These are phyloP conservation scores for Aspergillus texensis DNA, from an alignment of 2,329 filamentous ascomycete species.

Conservation along the genomic window DNA sequence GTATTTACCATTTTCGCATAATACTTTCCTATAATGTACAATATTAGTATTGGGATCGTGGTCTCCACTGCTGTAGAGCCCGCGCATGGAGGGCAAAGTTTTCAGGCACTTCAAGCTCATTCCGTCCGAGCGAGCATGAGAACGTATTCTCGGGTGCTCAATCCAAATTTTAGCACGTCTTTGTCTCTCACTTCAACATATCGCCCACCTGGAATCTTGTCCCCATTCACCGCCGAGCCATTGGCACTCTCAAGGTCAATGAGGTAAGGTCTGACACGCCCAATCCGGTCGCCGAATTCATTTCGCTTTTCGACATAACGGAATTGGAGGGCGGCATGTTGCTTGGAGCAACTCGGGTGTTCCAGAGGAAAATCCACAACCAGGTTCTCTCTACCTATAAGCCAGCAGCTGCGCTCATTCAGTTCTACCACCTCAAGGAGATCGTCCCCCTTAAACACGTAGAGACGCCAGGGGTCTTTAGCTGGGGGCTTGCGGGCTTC, in stretches of 20 bases:
- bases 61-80: background rate
- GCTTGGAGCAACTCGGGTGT: constrained; percentile 91
- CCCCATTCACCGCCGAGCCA: constrained; percentile 80
- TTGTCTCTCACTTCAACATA: constrained; percentile 87
- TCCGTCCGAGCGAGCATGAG: constrained; percentile 70
- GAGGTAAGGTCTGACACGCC: constrained; percentile 80
- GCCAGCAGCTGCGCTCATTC: constrained; percentile 79
- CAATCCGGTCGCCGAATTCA: constrained; percentile 82
- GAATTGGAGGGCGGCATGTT: constrained; percentile 95
- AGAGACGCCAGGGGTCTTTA: constrained; percentile 82
- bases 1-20: constrained; percentile 6
- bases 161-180: constrained; percentile 85
- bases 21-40: constrained; percentile 12
- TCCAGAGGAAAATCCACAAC: constrained; percentile 84
- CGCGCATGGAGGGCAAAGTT: background rate
- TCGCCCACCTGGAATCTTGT: constrained; percentile 70
- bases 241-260: constrained; percentile 94
- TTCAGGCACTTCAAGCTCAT: constrained; percentile 8
- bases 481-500: constrained; percentile 86
- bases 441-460: constrained; percentile 84
- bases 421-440: constrained; percentile 82
- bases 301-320: constrained; percentile 80
- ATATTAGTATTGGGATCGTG: background rate
- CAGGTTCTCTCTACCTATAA: constrained; percentile 77
- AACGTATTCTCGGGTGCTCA: constrained; percentile 92